A percentile compares a stretch with the other conserved stretches of the same genome.
Evolutionary conservation across 2,329 filamentous ascomycete species (phyloP).

Genomic region (Dryadomyces quercus-mongolicae): DNA sequence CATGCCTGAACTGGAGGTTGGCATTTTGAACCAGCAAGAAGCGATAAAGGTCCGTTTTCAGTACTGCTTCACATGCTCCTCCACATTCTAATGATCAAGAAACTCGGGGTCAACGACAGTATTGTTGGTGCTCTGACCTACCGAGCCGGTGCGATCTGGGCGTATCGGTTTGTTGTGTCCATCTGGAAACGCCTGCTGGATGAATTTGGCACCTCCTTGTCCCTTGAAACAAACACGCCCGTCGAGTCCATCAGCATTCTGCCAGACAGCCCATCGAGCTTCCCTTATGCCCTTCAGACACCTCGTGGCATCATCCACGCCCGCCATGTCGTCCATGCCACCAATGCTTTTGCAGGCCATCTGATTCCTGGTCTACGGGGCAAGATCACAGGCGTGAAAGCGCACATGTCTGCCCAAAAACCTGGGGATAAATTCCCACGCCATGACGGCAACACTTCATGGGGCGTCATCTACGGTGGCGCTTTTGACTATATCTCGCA

Average conservation of each 20-base stretch:
- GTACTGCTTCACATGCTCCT: too few species aligned
- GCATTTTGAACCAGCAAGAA: too few species aligned
- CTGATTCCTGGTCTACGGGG: slow-evolving; percentile 36
- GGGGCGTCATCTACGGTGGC: slow-evolving; percentile 31
- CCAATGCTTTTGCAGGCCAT: slow-evolving; percentile 39
- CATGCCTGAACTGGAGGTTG: not conserved
- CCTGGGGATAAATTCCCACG: slow-evolving; percentile 23
- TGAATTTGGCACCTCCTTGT: slow-evolving; percentile 12
- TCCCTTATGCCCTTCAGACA: slow-evolving; percentile 32
- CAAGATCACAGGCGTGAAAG: slow-evolving; percentile 30
- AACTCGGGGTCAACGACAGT: too few species aligned
- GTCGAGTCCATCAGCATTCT: slow-evolving; percentile 12
- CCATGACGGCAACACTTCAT: slow-evolving; percentile 28
- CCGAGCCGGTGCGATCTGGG: slow-evolving; percentile 27
- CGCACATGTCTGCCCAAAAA: slow-evolving; percentile 37
- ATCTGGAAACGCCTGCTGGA: too few species aligned
- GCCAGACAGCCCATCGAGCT: slow-evolving; percentile 5
- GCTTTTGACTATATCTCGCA: slow-evolving; percentile 43
- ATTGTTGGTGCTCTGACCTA: too few species aligned
- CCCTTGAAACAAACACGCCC: slow-evolving; percentile 26
- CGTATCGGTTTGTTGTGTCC: slow-evolving; percentile 31
- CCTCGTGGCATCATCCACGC: slow-evolving; percentile 29
- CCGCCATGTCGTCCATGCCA: slow-evolving; percentile 43
- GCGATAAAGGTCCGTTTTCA: too few species aligned
- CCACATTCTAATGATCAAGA: too few species aligned